Percentiles rank a stretch among this genome's conserved stretches.
These are phyloP conservation scores for Brettanomyces sp. DNA, from an alignment of 805 yeast genomes.

Conservation along the genomic window DNA sequence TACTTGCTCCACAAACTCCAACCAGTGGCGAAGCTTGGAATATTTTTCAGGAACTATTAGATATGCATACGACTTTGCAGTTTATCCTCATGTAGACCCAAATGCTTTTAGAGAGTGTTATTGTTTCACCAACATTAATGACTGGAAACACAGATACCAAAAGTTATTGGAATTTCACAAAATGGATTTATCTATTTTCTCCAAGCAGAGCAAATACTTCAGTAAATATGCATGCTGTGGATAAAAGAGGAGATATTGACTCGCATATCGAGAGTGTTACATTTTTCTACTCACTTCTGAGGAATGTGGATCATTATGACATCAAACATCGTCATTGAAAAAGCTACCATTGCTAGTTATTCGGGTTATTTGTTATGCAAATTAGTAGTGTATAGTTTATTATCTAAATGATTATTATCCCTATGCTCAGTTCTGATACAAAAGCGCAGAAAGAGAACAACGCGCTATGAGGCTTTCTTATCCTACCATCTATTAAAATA, in stretches of 20 bases:
- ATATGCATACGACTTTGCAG: slow-evolving; percentile 41
- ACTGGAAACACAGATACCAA: slow-evolving; percentile 57
- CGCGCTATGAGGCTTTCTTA: no score
- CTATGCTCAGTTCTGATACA: no score
- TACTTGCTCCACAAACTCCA: slow-evolving; percentile 38
- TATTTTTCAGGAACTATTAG: slow-evolving; percentile 54
- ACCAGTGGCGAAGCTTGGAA: slow-evolving; percentile 39
- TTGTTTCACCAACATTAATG: slow-evolving; percentile 39
- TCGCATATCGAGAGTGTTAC: slow-evolving; percentile 5
- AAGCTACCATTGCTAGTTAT: no score
- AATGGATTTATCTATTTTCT: slow-evolving; percentile 40
- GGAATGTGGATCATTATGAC: neutral
- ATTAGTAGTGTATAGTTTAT: no score
- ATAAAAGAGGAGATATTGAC: slow-evolving; percentile 3
- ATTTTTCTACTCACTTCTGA: slow-evolving; percentile 1
- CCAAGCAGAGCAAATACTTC: neutral
- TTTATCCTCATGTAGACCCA: slow-evolving; percentile 20
- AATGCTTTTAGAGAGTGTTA: slow-evolving; percentile 7
- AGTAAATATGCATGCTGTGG: slow-evolving; percentile 3
- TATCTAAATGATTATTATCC: no score
- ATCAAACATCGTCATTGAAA: no score
- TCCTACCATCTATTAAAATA: no score
- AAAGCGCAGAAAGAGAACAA: no score
- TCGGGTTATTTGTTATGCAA: no score
- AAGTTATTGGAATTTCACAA: slow-evolving; percentile 46